These are phyloP conservation scores for Erodium texanum DNA, from an alignment of 441 rosid species.

Conservation along the genomic window DNA sequence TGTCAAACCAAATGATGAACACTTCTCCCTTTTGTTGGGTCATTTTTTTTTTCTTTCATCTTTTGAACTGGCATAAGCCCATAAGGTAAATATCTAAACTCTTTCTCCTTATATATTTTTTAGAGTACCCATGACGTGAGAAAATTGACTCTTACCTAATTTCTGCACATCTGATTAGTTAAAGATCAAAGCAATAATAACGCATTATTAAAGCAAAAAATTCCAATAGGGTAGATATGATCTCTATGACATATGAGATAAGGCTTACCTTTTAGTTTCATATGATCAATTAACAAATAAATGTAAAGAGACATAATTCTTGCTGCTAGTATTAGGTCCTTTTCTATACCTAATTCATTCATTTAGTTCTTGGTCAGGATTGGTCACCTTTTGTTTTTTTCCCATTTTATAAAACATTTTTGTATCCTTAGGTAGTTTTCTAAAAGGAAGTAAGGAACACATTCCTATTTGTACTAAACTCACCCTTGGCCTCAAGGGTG, in stretches of 20 bases:
- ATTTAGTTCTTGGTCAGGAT: background rate
- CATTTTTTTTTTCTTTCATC: background rate
- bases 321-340: constrained; percentile 1
- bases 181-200: constrained; percentile 5
- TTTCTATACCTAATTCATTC: background rate
- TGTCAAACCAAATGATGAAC: background rate
- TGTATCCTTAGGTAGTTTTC: background rate
- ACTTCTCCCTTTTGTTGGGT: background rate
- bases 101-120: background rate
- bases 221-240: constrained; percentile 5
- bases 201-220: constrained; percentile 14
- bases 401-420: background rate
- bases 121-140: constrained; percentile 20
- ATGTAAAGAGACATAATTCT: background rate
- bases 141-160: constrained; percentile 36
- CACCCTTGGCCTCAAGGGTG: constrained; percentile 1
- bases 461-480: background rate
- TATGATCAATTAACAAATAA: background rate
- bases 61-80: background rate
- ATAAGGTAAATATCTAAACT: background rate
- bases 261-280: background rate
- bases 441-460: background rate
- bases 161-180: constrained; percentile 23
- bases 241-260: constrained; percentile 13
- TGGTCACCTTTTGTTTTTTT: background rate